Evolutionary conservation across 495 filamentous ascomycete species (phyloP).

Genomic region (Xylaria venustula): DNA sequence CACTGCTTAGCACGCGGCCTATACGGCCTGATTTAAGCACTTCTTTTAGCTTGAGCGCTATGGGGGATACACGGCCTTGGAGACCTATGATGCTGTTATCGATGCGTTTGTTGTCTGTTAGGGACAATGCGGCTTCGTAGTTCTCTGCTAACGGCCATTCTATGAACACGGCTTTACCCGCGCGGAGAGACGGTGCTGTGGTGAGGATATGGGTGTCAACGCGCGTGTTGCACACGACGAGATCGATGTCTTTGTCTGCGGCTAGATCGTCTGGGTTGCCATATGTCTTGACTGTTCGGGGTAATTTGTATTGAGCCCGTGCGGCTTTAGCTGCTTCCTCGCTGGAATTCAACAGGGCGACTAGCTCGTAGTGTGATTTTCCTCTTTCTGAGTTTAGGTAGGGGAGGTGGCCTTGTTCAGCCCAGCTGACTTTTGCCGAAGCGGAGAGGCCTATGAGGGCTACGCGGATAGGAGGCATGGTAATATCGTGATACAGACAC

Average conservation of each 20-base stretch:
- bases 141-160: conserved; percentile 57
- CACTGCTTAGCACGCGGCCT: conserved; percentile 54
- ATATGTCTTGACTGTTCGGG: conserved; percentile 46
- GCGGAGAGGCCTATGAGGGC: conserved; percentile 60
- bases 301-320: conserved; percentile 45
- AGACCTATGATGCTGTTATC: conserved; percentile 51
- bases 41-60: conserved; percentile 43
- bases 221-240: conserved; percentile 55
- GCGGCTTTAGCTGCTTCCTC: conserved; percentile 47
- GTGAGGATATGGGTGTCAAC: conserved; percentile 50
- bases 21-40: conserved; percentile 49
- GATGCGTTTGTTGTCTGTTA: conserved; percentile 39
- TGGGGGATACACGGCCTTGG: conserved; percentile 47
- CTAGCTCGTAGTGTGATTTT: conserved; percentile 49
- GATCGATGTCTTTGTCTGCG: conserved; percentile 49
- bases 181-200: conserved; percentile 42
- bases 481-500: not conserved
- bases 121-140: conserved; percentile 34
- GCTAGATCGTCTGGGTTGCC: conserved; percentile 49
- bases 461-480: conserved; percentile 53
- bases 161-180: conserved; percentile 57
- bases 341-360: conserved; percentile 59
- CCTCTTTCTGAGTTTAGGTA: conserved; percentile 46
- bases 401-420: conserved; percentile 54
- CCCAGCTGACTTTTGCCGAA: conserved; percentile 49